Evolutionary conservation across 805 yeast species (phyloP).

Genomic region (Suhomyces sp.): DNA sequence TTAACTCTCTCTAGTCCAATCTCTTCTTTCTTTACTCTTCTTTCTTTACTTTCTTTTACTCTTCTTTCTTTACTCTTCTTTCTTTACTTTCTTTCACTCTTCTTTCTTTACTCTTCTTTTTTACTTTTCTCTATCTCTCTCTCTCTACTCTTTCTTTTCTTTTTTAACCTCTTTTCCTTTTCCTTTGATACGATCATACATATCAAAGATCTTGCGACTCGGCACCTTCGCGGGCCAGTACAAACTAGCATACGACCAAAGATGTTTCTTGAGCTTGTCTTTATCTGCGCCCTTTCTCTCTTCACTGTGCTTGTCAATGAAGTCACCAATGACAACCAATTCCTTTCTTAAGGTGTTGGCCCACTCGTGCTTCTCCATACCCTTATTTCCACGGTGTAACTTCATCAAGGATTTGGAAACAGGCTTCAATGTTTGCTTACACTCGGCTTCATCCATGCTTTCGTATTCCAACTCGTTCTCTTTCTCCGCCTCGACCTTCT

Average conservation of each 20-base stretch:
- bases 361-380: slow-evolving; percentile 75
- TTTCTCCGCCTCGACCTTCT: slow-evolving; percentile 10
- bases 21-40: not conserved
- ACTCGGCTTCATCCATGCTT: slow-evolving; percentile 72
- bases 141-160: not conserved
- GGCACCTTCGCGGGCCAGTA: slow-evolving; percentile 90
- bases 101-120: not conserved
- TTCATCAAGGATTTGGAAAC: slow-evolving; percentile 64
- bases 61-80: not conserved
- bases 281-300: slow-evolving; percentile 20
- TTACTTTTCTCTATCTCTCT: too few relatives aligned
- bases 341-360: slow-evolving; percentile 67
- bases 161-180: not conserved
- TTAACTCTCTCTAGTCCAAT: too few relatives aligned
- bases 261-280: slow-evolving; percentile 52
- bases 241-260: slow-evolving; percentile 80
- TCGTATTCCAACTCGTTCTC: slow-evolving; percentile 56
- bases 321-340: slow-evolving; percentile 69
- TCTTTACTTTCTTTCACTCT: not conserved
- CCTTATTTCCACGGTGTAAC: slow-evolving; percentile 68
- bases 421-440: slow-evolving; percentile 60
- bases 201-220: slow-evolving; percentile 64
- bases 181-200: slow-evolving; percentile 62
- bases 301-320: slow-evolving; percentile 43
- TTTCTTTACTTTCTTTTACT: not conserved